These are phyloP conservation scores for Curvularia lunata DNA, from an alignment of 2,329 filamentous ascomycete genomes.

Conservation along the genomic window DNA sequence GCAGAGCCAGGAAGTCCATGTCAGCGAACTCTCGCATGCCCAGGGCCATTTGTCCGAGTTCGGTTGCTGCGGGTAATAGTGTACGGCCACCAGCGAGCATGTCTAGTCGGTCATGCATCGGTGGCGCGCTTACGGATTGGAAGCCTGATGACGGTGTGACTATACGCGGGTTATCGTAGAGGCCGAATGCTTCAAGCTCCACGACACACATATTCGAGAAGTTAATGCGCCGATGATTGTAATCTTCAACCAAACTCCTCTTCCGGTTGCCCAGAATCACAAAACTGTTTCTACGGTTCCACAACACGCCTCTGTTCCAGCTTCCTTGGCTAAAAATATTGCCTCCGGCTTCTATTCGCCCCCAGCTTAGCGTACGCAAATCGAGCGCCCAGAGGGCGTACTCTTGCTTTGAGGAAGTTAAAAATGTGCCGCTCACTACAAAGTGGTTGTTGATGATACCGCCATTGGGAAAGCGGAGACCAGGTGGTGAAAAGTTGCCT, in stretches of 20 bases:
- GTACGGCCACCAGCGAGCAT: conserved; percentile 75
- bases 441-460: conserved; percentile 96
- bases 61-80: conserved; percentile 78
- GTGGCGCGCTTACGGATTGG: conserved; percentile 77
- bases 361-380: conserved; percentile 87
- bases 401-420: conserved; percentile 97
- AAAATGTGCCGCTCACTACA: conserved; percentile 94
- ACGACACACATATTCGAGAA: conserved; percentile 97
- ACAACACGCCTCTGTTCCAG: conserved; percentile 94
- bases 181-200: conserved; percentile 93
- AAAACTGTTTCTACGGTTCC: conserved; percentile 92
- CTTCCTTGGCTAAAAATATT: conserved; percentile 96
- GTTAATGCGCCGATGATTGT: conserved; percentile 97
- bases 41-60: conserved; percentile 82
- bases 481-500: conserved; percentile 84
- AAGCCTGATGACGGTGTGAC: conserved; percentile 80
- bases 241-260: conserved; percentile 92
- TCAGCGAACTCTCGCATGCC: conserved; percentile 85
- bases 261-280: conserved; percentile 95
- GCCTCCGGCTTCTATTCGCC: conserved; percentile 88
- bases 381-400: conserved; percentile 97
- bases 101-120: conserved; percentile 60
- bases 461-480: conserved; percentile 92
- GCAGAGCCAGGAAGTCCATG: conserved; percentile 94
- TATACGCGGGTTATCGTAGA: conserved; percentile 93